phyloP scores from a whole-genome alignment of 768 basidiomycete species.

The Steccherinum ochraceum region DNA sequence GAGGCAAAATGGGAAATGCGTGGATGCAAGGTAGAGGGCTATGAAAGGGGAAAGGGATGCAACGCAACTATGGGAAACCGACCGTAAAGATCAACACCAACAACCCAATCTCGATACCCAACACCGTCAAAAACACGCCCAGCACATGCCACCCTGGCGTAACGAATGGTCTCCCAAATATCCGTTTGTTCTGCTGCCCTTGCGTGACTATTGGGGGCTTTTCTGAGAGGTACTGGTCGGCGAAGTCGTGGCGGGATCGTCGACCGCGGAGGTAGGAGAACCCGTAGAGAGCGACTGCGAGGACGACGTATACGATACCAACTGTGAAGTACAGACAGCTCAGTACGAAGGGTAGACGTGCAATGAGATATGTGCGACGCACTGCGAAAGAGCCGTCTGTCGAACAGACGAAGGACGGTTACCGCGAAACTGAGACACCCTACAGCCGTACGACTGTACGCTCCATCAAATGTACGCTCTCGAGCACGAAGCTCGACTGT shows the following conservation, averaged over 20 bases:
- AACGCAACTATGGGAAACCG: background rate
- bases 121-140: constrained; percentile 53
- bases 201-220: constrained; percentile 28
- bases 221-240: constrained; percentile 38
- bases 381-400: constrained; percentile 68
- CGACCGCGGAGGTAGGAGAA: constrained; percentile 54
- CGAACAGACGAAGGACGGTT: constrained; percentile 75
- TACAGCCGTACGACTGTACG: constrained; percentile 72
- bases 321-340: constrained; percentile 21
- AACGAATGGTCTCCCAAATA: constrained; percentile 72
- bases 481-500: constrained; percentile 68
- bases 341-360: background rate
- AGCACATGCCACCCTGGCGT: constrained; percentile 77
- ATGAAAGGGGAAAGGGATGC: background rate
- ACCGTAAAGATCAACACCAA: constrained; percentile 53
- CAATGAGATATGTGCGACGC: constrained; percentile 27
- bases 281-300: constrained; percentile 56
- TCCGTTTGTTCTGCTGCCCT: constrained; percentile 53
- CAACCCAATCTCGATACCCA: constrained; percentile 57
- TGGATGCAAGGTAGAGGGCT: too few species aligned
- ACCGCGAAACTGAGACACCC: constrained; percentile 69
- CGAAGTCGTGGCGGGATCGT: constrained; percentile 71
- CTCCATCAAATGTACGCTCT: constrained; percentile 78
- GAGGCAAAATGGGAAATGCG: too few species aligned
- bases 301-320: constrained; percentile 57